Evolutionary conservation across 2,329 filamentous ascomycete species (phyloP), one percentile per base, ranked within the genome.

Genomic region (Colletotrichum zoysiae): DNA sequence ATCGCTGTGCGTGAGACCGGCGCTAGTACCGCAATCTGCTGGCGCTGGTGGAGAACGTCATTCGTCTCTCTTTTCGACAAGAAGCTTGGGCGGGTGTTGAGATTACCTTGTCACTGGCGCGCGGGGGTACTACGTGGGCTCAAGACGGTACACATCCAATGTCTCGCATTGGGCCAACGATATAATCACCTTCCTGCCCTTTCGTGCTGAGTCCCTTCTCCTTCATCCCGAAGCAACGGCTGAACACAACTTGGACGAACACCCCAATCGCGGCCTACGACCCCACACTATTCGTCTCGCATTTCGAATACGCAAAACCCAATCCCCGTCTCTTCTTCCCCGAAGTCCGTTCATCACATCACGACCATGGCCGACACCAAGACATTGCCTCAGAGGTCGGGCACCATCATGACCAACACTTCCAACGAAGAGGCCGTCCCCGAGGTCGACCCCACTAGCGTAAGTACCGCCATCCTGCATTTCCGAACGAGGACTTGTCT

Each of bases 381-480:
- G 23, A 66, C 78, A 26, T 78, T 86, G 75, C 86, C 86, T 57
- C 82, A 86, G 70, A 82, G 86, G 79, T 83, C 85, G 64, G 81
- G 82, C 23, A 88, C 86, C 12, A 77, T 81, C 38, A 64, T 71
- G 68, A 74, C 74, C 58, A 74, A 61, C n/a, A 51, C 65, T 14
- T 70, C 61, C 46, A 80, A 79, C 67, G 88, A 90, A n/a, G 88
- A 90, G 70, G 88, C 88, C 51, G 81, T 90, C 53, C 87, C 88
- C 9, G 88, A 89, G 66, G 82, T 85, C 42, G 89, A 91, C 74
- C 88, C 89, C 64, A 86, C 83, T 74, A 89, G 83, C 75, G 88
- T 90, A 82, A 77, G 87, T 82, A 35, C 42, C 66, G 16, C 26
- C 23, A 38, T 14, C 59, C 14, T 5, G n/a, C 16, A 9, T 2